phyloP scores from a whole-genome alignment of 768 basidiomycete genomes.

The Porphyrellus cyaneotinctus region DNA sequence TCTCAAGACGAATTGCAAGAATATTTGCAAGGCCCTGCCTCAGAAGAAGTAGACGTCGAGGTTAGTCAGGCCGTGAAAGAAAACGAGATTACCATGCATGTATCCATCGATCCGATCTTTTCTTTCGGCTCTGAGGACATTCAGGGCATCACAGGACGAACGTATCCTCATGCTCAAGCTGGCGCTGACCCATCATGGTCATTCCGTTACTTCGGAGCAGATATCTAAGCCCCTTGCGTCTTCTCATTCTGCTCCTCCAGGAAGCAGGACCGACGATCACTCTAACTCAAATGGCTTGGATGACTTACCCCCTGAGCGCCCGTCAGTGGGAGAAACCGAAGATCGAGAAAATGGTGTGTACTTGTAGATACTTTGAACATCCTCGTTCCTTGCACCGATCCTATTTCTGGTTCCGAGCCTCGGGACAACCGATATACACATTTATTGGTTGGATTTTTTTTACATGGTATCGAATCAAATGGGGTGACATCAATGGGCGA shows the following conservation, averaged over 20 bases:
- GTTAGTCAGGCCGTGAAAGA: constrained; percentile 59
- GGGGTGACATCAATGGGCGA: not conserved
- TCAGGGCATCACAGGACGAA: constrained; percentile 75
- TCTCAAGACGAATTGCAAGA: constrained; percentile 59
- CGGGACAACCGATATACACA: not conserved
- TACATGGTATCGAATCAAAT: constrained; percentile 1
- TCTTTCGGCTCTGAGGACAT: constrained; percentile 12
- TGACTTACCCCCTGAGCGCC: not conserved
- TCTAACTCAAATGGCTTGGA: constrained; percentile 17
- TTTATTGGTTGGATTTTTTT: not conserved
- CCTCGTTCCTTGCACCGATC: not conserved
- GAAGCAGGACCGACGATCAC: not conserved
- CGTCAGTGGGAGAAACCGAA: not conserved
- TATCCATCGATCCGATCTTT: constrained; percentile 27
- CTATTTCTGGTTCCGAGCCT: not conserved
- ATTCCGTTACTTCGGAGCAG: constrained; percentile 34
- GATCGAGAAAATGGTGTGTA: constrained; percentile 22
- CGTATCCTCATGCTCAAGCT: constrained; percentile 64
- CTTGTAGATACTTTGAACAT: constrained; percentile 18
- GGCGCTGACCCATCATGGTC: constrained; percentile 61
- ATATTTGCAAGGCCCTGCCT: constrained; percentile 36
- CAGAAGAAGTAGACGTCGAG: constrained; percentile 49
- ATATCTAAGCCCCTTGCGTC: not conserved
- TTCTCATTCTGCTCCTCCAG: not conserved
- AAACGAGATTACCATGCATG: constrained; percentile 66